Conservation (phyloP, 495 filamentous ascomycete genomes). For the Articulospora tetracladia region DNA sequence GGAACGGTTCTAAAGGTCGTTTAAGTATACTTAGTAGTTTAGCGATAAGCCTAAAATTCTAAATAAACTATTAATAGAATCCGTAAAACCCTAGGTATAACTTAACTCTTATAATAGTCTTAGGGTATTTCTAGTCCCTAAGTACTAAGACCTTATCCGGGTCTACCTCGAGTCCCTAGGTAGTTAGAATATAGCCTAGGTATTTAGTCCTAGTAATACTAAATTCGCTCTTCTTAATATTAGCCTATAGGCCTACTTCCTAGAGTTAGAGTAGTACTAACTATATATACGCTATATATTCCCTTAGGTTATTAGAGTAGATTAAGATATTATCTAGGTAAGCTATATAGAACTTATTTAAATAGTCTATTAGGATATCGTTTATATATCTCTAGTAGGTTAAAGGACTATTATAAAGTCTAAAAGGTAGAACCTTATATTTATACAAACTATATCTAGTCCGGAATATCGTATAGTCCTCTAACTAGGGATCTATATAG, state of each 20-base stretch:
- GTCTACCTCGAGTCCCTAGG: slow-evolving; percentile 23
- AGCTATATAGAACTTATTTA: slow-evolving; percentile 21
- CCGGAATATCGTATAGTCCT: no score
- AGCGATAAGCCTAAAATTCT: slow-evolving; percentile 8
- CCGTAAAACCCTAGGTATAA: slow-evolving; percentile 19
- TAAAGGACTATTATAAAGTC: no score
- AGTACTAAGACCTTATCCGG: slow-evolving; percentile 7
- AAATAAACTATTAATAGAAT: slow-evolving; percentile 18
- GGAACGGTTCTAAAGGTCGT: neutral
- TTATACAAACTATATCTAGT: slow-evolving; percentile 26
- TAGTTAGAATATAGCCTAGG: slow-evolving; percentile 23
- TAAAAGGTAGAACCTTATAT: slow-evolving; percentile 29
- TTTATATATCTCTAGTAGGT: no score
- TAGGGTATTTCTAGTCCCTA: no score
- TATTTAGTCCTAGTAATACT: no score
- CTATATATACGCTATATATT: slow-evolving; percentile 28
- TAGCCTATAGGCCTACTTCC: no score
- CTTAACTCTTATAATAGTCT: slow-evolving; percentile 2
- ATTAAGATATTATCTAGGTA: slow-evolving; percentile 35
- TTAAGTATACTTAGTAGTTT: no score
- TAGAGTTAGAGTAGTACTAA: slow-evolving; percentile 15
- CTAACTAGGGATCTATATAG: no score
- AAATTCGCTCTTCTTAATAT: no score
- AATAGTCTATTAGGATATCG: slow-evolving; percentile 18
- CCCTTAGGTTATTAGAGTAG: slow-evolving; percentile 20